A percentile compares a stretch with the other conserved stretches of the same genome.
phyloP scores from a whole-genome alignment of 2,329 filamentous ascomycete species.

The Neonectria neomacrospora region DNA sequence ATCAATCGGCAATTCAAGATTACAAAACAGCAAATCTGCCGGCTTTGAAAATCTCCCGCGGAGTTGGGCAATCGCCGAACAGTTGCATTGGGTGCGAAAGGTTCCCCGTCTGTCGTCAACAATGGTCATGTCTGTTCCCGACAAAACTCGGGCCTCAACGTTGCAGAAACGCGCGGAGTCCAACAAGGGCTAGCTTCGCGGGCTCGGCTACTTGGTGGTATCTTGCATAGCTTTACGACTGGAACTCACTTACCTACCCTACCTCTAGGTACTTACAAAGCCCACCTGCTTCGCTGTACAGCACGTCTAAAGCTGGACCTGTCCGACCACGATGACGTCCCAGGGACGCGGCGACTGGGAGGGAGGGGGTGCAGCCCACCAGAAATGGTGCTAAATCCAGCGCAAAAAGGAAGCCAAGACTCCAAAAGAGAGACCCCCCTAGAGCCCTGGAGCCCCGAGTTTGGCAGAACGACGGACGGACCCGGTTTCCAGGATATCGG shows the following conservation, averaged over 20 bases:
- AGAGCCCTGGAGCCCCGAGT: not conserved
- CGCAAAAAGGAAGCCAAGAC: not conserved
- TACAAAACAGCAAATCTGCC: not conserved
- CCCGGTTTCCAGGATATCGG: conserved; percentile 28
- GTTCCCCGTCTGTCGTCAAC: not conserved
- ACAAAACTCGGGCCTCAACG: conserved; percentile 16
- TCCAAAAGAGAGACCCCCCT: not conserved
- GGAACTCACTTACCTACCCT: not conserved
- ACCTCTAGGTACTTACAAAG: too few relatives aligned
- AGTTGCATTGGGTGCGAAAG: not conserved
- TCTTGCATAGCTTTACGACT: conserved; percentile 9
- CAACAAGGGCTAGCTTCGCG: conserved; percentile 5
- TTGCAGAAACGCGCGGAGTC: conserved; percentile 10
- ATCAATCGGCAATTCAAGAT: not conserved
- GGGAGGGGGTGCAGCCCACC: not conserved
- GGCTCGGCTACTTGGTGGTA: conserved; percentile 14
- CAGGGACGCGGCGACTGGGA: conserved; percentile 4
- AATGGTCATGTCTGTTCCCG: conserved; percentile 10
- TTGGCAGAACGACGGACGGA: conserved; percentile 6
- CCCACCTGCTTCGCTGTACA: not conserved
- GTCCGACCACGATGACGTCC: conserved; percentile 24
- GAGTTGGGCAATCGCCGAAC: not conserved
- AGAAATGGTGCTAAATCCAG: not conserved
- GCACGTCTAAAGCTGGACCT: conserved; percentile 4
- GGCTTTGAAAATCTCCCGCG: not conserved